Conservation (phyloP, 139 green algal genomes). For the Haematococcus lacustris region DNA sequence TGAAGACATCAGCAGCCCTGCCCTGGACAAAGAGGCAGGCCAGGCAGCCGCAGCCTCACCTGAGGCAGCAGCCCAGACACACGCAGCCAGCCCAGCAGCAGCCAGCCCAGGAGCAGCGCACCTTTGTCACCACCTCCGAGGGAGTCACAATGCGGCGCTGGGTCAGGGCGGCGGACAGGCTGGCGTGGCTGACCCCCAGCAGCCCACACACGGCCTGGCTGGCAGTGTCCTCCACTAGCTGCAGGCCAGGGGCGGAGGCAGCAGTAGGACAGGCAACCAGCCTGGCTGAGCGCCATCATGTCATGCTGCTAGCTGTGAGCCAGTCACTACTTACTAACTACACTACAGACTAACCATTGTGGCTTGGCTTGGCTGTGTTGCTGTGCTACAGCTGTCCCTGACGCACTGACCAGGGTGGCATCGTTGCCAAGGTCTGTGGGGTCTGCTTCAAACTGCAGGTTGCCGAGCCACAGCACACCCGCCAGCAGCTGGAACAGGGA, state of each 20-base stretch:
- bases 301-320: too few relatives aligned
- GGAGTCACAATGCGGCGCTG: slow-evolving; percentile 23
- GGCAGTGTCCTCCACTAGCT: too few relatives aligned
- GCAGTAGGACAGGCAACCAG: too few relatives aligned
- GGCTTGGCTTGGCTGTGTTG: too few relatives aligned
- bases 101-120: too few relatives aligned
- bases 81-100: background rate
- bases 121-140: slow-evolving; percentile 17
- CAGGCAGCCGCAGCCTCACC: too few relatives aligned
- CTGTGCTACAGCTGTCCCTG: too few relatives aligned
- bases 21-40: background rate
- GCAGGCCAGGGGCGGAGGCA: too few relatives aligned
- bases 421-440: slow-evolving; percentile 32
- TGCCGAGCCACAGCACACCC: slow-evolving; percentile 87
- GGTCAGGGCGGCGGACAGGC: slow-evolving; percentile 54
- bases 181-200: slow-evolving; percentile 45
- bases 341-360: slow-evolving; percentile 1
- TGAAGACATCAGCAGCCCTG: background rate
- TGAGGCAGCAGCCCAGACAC: too few relatives aligned
- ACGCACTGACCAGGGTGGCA: slow-evolving; percentile 36
- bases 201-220: too few relatives aligned
- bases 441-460: slow-evolving; percentile 62
- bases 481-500: slow-evolving; percentile 65
- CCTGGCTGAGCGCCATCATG: too few relatives aligned
- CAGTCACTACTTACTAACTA: too few relatives aligned